Evolutionary conservation across 345 rosid species (phyloP), one percentile per base, ranked within the genome.

Genomic region (Salix dunnii): DNA sequence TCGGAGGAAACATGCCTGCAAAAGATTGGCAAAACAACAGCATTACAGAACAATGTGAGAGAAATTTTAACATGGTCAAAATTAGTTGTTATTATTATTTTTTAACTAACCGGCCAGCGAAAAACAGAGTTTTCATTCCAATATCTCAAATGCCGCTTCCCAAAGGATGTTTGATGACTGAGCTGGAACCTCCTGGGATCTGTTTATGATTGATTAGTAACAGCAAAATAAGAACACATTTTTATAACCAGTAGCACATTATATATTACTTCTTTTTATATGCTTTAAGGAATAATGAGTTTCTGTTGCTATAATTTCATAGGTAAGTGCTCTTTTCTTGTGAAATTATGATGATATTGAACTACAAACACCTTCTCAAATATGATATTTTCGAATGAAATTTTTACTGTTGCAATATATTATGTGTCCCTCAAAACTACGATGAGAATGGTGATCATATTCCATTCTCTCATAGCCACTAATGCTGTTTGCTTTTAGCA

Each of bases 121-220:
- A 90, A 85, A 33, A 86, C 27, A 16, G 75, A 55, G 42, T 75
- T 83, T 62, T 86, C 88, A 40, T 86, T 88, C 91, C 93, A 87
- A 70, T 38, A 87, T 21, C 79, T 87, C 16, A 90, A 69, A 76
- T 90, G 94, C 71, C 88, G 81, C 73, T 75, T 88, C 28, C 87
- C 94, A 40, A 90, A 90, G 21, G 91, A 81, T 62, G 94, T 90
- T 66, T 90, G 89, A 82, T 86, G 90, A 43, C 82, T 76, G 17
- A 88, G 80, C 71, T 16, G 86, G 80, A 88, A 80, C 80, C 91
- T 84, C 38, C 83, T 66, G 49, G 94, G 90, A 82, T 90, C 91
- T 90, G 67, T 14, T 60, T 67, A 5, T 36, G 2, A 28, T 30
- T 36, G 2, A 28, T 30, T 35, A 58, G 69, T 5, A 16, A 53